Base-by-base conservation (phyloP, 768 basidiomycete species). In the Psilocybe sp. region DNA sequence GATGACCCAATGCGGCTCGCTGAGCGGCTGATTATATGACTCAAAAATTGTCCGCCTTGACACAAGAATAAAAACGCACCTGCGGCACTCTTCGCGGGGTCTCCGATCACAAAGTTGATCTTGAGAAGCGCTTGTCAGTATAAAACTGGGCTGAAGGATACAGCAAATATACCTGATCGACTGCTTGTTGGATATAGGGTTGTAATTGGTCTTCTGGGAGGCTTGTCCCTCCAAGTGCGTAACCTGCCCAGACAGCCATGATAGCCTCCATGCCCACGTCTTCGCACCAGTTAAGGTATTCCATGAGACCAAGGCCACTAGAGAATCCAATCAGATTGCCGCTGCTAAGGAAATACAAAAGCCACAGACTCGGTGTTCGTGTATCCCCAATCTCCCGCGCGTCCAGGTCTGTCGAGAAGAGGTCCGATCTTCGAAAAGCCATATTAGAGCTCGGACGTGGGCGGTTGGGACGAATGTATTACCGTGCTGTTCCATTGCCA, bases 401-500 rank as follows among this genome's bases (percentile, higher is more conserved):
- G 74, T 1, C 65, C 65, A 13, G 66, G 82, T 39, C 83, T 69
- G 50, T 77, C 65, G 11, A 75, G 56, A 12, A 84, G 65, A 0
- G 80, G 69, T 1, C 82, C 82, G 13, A 85, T 63, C 64, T 65
- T n/a, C 1, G 4, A 23, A 5, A 13, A 19, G 16, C 20, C 5
- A 13, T n/a, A 33, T 16, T 7, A 50, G 3, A 40, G 44, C 31
- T 12, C 15, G 4, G 35, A 16, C n/a, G 11, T 37, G 34, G 28
- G 23, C 37, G 16, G 9, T 3, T 14, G 20, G 32, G 39, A 32
- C 5, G 40, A 31, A 28, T 28, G 9, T 5, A 46, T 12, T n/a
- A 84, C 71, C 5, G 84, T 86, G 5, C 73, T 71, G 55, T 82
- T 79, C 85, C 85, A 87, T 56, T 79, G 73, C 85, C 85, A 87